These are phyloP conservation scores for Coemansia furcata DNA, from an alignment of 192 early-diverging fungal species.

Conservation along the genomic window DNA sequence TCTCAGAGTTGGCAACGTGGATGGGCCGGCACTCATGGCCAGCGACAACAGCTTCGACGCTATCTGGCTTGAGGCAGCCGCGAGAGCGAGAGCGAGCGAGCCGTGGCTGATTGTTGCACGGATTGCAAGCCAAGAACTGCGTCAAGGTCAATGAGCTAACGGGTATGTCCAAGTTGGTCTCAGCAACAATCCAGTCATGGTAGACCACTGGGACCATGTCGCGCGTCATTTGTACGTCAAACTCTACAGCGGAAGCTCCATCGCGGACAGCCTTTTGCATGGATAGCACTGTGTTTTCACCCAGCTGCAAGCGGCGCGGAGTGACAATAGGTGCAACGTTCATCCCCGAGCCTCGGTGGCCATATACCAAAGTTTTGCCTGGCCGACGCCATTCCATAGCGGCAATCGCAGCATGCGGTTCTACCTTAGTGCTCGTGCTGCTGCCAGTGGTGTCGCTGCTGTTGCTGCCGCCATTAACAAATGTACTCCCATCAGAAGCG, in stretches of 20 bases:
- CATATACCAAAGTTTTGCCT: slow-evolving; percentile 61
- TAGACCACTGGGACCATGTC: slow-evolving; percentile 85
- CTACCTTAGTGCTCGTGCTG: neutral
- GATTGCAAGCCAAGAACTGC: slow-evolving; percentile 65
- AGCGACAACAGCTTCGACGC: neutral
- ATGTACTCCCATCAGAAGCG: neutral
- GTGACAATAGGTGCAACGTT: slow-evolving; percentile 54
- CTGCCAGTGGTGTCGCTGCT: neutral
- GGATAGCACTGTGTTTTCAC: slow-evolving; percentile 89
- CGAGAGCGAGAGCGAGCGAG: slow-evolving; percentile 22
- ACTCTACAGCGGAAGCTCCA: slow-evolving; percentile 88
- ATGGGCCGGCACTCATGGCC: slow-evolving; percentile 32
- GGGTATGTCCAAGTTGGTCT: slow-evolving; percentile 68
- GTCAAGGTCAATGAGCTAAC: slow-evolving; percentile 65
- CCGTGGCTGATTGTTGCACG: slow-evolving; percentile 21
- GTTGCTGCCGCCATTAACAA: neutral
- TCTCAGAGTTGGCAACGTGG: slow-evolving; percentile 76
- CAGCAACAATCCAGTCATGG: slow-evolving; percentile 87
- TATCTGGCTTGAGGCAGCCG: slow-evolving; percentile 8
- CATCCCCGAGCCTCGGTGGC: slow-evolving; percentile 88
- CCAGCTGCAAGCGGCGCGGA: slow-evolving; percentile 69
- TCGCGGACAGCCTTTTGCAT: slow-evolving; percentile 79
- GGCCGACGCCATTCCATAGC: slow-evolving; percentile 23
- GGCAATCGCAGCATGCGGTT: neutral
- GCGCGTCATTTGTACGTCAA: slow-evolving; percentile 93